Conservation (phyloP, 208 protist genomes). For the Eutreptiella sp. region DNA sequence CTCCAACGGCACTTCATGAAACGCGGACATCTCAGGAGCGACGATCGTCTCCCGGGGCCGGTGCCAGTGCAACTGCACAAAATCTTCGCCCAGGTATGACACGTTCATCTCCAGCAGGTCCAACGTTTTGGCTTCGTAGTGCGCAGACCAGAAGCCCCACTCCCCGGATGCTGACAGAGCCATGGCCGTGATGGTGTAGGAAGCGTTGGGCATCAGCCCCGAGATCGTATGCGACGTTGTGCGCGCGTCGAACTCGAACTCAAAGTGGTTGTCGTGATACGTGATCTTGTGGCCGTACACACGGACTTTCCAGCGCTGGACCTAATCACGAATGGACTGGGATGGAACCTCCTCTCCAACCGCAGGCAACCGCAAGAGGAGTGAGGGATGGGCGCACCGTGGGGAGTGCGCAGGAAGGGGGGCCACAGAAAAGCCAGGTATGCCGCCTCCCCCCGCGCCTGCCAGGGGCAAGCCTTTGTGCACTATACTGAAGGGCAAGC, state of each 20-base stretch:
- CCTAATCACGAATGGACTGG: constrained; percentile 47
- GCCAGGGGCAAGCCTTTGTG: too few species aligned
- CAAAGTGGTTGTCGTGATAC: constrained; percentile 61
- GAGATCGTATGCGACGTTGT: constrained; percentile 51
- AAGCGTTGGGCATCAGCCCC: constrained; percentile 52
- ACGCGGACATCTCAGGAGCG: too few species aligned
- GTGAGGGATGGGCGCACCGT: too few species aligned
- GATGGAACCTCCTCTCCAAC: constrained; percentile 19
- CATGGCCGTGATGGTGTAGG: constrained; percentile 64
- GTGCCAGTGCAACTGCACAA: constrained; percentile 62
- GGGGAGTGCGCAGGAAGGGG: too few species aligned
- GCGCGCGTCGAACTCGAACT: constrained; percentile 49
- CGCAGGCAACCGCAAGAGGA: too few species aligned
- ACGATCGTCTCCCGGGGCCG: constrained; percentile 36
- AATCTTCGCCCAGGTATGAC: constrained; percentile 67
- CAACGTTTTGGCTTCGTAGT: constrained; percentile 52
- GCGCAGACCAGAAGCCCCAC: constrained; percentile 76
- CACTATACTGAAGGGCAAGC: too few species aligned
- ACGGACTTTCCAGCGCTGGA: constrained; percentile 71
- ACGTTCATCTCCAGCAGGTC: constrained; percentile 58
- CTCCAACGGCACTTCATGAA: too few species aligned
- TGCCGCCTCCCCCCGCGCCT: too few species aligned
- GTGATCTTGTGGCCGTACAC: constrained; percentile 54
- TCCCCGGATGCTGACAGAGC: constrained; percentile 56
- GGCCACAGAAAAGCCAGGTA: too few species aligned